phyloP scores from a whole-genome alignment of 768 basidiomycete genomes.

The Paxillus rubicundulus region DNA sequence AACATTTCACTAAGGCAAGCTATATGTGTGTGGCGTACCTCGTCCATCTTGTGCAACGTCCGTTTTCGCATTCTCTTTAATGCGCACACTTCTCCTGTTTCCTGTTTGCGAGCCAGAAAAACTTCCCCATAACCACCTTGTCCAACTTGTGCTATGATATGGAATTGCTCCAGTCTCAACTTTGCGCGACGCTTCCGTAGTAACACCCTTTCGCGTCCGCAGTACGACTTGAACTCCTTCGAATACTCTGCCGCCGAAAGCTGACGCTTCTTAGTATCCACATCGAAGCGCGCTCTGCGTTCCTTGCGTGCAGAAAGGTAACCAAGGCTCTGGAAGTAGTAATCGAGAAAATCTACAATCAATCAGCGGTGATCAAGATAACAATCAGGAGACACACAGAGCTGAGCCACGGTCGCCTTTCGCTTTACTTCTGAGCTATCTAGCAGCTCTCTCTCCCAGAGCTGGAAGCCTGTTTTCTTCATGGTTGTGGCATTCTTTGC shows the following conservation, averaged over 20 bases:
- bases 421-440: conserved; percentile 86
- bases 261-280: conserved; percentile 71
- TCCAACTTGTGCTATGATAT: conserved; percentile 97
- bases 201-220: conserved; percentile 88
- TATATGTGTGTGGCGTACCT: conserved; percentile 48
- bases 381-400: conserved; percentile 59
- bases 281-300: conserved; percentile 77
- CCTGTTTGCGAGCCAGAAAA: conserved; percentile 90
- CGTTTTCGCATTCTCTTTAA: conserved; percentile 97
- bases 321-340: conserved; percentile 94
- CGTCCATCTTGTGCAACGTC: conserved; percentile 97
- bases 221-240: conserved; percentile 90
- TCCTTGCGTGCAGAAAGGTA: conserved; percentile 87
- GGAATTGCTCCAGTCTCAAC: conserved; percentile 90
- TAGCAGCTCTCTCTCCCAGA: conserved; percentile 85
- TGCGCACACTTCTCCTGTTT: conserved; percentile 95
- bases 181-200: conserved; percentile 93
- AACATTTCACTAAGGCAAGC: background rate
- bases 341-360: conserved; percentile 85
- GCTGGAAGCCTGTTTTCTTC: conserved; percentile 50
- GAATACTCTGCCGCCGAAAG: conserved; percentile 53
- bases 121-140: conserved; percentile 99
- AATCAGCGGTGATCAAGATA: conserved; percentile 5
- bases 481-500: conserved; percentile 43
- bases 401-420: conserved; percentile 95